Evolutionary conservation across 1,284 basidiomycete species (phyloP).

Genomic region (Cutaneotrichosporon cavernicola): DNA sequence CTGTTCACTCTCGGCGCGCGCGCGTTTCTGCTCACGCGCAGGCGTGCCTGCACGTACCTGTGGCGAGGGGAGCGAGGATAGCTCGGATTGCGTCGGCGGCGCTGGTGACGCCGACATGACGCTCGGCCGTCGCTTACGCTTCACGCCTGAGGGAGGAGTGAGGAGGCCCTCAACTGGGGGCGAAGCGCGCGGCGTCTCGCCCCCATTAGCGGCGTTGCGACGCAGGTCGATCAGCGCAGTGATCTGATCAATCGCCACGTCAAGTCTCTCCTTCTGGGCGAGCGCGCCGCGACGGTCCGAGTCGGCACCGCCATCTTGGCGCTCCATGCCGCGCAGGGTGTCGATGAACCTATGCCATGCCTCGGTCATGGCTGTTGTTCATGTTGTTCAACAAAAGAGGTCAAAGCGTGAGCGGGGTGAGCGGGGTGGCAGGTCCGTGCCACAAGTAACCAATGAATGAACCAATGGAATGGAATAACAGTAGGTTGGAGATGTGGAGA

Average conservation of each 20-base stretch:
- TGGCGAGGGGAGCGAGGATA: conserved; percentile 28
- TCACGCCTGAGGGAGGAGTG: conserved; percentile 22
- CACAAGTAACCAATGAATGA: background rate
- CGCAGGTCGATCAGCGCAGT: conserved; percentile 34
- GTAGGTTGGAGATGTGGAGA: background rate
- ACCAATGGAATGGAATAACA: background rate
- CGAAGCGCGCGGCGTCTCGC: conserved; percentile 18
- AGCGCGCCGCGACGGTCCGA: conserved; percentile 21
- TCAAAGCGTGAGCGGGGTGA: background rate
- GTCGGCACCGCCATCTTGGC: conserved; percentile 13
- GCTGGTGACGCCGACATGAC: conserved; percentile 18
- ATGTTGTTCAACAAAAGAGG: background rate
- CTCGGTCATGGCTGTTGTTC: conserved; percentile 34
- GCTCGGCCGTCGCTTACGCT: conserved; percentile 25
- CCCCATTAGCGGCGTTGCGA: background rate
- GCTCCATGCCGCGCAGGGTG: conserved; percentile 41
- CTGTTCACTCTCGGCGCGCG: conserved; percentile 40
- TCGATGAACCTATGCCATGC: conserved; percentile 47
- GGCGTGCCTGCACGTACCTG: conserved; percentile 17
- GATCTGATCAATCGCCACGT: conserved; percentile 45
- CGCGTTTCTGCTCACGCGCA: conserved; percentile 11
- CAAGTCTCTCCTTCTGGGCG: conserved; percentile 35
- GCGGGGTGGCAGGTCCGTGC: background rate
- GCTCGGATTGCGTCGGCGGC: conserved; percentile 13
- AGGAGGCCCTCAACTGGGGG: conserved; percentile 12